These are phyloP conservation scores for Magnaporthiopsis incrustans DNA, from an alignment of 2,329 filamentous ascomycete genomes.

Conservation along the genomic window DNA sequence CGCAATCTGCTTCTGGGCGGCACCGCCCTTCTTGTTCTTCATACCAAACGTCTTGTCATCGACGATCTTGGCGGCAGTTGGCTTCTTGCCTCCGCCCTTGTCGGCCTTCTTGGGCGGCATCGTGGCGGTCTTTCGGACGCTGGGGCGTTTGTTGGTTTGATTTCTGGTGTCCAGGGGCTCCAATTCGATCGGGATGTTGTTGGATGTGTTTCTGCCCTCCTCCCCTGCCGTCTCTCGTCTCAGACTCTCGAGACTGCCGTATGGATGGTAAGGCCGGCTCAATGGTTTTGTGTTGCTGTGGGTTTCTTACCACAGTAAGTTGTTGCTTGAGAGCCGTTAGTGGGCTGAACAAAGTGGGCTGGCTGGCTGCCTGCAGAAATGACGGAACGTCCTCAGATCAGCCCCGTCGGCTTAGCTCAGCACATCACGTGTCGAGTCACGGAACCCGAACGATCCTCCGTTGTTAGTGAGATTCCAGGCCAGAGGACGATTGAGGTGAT, in stretches of 20 bases:
- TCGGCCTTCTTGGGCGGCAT: conserved; percentile 68
- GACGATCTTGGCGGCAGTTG: conserved; percentile 52
- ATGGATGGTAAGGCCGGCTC: not conserved
- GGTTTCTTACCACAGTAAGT: not conserved
- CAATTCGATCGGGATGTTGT: not conserved
- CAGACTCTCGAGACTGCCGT: not conserved
- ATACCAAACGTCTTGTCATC: conserved; percentile 98
- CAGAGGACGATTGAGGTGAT: not conserved
- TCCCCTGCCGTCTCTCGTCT: not conserved
- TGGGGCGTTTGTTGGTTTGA: not conserved
- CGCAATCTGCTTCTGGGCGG: conserved; percentile 83
- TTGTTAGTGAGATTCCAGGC: not conserved
- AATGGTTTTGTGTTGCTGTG: not conserved
- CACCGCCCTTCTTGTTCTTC: conserved; percentile 98
- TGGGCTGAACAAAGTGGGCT: not conserved
- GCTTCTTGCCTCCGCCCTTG: conserved; percentile 47
- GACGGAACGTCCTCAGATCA: not conserved
- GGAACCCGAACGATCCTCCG: not conserved
- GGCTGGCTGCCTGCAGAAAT: not conserved
- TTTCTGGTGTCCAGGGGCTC: not conserved
- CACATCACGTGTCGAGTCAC: not conserved
- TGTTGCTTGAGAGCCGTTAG: not conserved
- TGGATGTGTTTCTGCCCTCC: not conserved
- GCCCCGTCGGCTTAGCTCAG: not conserved
- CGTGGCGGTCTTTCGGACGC: conserved; percentile 27